These are phyloP conservation scores for Meyerozyma athensensis DNA, from an alignment of 1,139 yeast genomes.

Conservation along the genomic window DNA sequence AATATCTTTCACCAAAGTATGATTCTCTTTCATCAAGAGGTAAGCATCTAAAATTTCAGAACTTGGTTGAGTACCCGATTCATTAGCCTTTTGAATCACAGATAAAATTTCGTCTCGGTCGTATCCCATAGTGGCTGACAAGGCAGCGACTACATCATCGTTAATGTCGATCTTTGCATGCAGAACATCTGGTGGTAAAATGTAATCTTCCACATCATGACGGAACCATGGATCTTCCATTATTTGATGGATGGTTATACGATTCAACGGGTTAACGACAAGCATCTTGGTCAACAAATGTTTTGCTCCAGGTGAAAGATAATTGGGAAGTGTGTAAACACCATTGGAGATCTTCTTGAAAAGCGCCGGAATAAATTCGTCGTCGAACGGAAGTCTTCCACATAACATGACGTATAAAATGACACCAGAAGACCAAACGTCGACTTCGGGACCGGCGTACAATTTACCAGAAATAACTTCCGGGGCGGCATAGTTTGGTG, in stretches of 20 bases:
- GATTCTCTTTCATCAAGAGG: conserved; percentile 81
- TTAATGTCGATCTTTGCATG: conserved; percentile 52
- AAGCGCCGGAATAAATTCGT: conserved; percentile 92
- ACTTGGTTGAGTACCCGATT: conserved; percentile 30
- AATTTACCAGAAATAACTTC: conserved; percentile 95
- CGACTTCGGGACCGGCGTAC: conserved; percentile 98
- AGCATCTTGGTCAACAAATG: conserved; percentile 85
- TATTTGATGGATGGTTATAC: conserved; percentile 91
- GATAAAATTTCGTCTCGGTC: conserved; percentile 81
- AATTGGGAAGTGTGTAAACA: conserved; percentile 88
- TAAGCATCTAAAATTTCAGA: conserved; percentile 92
- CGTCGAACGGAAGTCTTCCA: conserved; percentile 96
- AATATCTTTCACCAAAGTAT: conserved; percentile 59
- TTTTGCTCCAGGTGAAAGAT: conserved; percentile 83
- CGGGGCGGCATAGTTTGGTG: conserved; percentile 98
- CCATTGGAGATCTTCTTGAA: conserved; percentile 95
- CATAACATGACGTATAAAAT: conserved; percentile 94
- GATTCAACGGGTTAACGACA: conserved; percentile 91
- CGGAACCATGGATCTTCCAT: conserved; percentile 97
- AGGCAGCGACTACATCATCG: conserved; percentile 73
- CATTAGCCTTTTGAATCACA: conserved; percentile 51
- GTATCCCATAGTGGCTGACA: conserved; percentile 88
- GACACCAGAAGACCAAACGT: conserved; percentile 98
- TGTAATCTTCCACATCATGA: conserved; percentile 74
- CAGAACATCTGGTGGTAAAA: conserved; percentile 64